Percentiles rank a stretch among this genome's conserved stretches.
Conservation (phyloP, 495 filamentous ascomycete genomes). For the Podospora pseudoanserina region DNA sequence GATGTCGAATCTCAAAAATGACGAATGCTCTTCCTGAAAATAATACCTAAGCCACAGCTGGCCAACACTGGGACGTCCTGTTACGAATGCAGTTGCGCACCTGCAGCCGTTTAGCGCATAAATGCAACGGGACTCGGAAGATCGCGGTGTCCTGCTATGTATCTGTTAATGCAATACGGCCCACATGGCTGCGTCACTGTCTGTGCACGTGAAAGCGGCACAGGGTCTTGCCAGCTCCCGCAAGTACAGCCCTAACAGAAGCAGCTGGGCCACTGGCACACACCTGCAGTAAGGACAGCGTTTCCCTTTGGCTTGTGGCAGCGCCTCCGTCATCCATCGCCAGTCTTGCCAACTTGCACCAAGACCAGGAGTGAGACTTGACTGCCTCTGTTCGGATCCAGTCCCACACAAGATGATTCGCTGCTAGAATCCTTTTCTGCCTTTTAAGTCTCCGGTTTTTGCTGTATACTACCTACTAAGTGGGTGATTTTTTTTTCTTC, state of each 20-base stretch:
- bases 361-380: background rate
- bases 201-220: background rate
- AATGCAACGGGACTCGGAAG: background rate
- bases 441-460: constrained; percentile 11
- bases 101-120: constrained; percentile 13
- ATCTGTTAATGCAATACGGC: constrained; percentile 13
- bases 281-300: constrained; percentile 21
- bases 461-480: constrained; percentile 20
- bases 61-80: constrained; percentile 5
- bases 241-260: constrained; percentile 5
- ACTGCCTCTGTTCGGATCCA: constrained; percentile 3
- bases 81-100: constrained; percentile 9
- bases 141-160: background rate
- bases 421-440: constrained; percentile 16
- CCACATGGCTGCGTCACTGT: background rate
- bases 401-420: constrained; percentile 18
- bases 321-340: constrained; percentile 13
- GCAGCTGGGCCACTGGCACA: background rate
- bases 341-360: constrained; percentile 29
- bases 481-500: constrained; percentile 14
- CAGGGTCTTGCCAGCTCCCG: background rate
- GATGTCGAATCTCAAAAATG: background rate
- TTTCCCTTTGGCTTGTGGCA: constrained; percentile 19
- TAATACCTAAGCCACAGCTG: background rate
- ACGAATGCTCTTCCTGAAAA: constrained; percentile 2